Evolutionary conservation across 768 basidiomycete species (phyloP), one percentile per base, ranked within the genome.

Genomic region (Trametes maxima): DNA sequence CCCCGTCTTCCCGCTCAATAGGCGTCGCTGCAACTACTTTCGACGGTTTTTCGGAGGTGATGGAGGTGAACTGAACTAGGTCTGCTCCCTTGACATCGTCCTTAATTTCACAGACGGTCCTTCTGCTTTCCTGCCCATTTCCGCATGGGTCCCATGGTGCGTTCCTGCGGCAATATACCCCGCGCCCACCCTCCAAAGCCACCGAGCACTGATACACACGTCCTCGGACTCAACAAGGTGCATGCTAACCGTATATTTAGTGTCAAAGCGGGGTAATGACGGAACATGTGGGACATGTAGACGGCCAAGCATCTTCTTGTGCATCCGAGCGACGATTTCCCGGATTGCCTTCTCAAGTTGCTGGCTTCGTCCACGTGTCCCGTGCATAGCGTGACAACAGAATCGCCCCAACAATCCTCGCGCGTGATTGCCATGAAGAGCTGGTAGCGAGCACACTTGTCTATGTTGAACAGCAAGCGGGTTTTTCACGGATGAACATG

Each of bases 81-180:
- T n/a, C 36, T n/a, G 12, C 35, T 25, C 39, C 55, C 39, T 39
- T 22, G 17, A 5, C n/a, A 16, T n/a, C 36, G 46, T 7, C 49
- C 16, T 10, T 12, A 16, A 13, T 17, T n/a, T 42, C 56, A 35
- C 25, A 12, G 37, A 46, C 28, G 24, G 14, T 2, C 33, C 19
- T 37, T 22, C 48, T n/a, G 57, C 33, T 21, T 58, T 58, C 57
- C 57, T 58, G 17, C 19, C 2, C 39, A 58, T 43, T 58, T 58
- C 57, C 57, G 57, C 48, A 16, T 17, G 12, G 40, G 48, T 58
- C 57, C 25, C 57, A 58, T 58, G 57, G 37, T 25, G 42, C 17
- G 25, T 16, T 11, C 36, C n/a, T 5, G 22, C 13, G 42, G 13
- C 8, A 47, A 37, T n/a, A 14, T 36, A 10, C 36, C 46, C 57